Evolutionary conservation across 148 eudicot genomes (phyloP).

Genomic region (Persicaria tinctoria): DNA sequence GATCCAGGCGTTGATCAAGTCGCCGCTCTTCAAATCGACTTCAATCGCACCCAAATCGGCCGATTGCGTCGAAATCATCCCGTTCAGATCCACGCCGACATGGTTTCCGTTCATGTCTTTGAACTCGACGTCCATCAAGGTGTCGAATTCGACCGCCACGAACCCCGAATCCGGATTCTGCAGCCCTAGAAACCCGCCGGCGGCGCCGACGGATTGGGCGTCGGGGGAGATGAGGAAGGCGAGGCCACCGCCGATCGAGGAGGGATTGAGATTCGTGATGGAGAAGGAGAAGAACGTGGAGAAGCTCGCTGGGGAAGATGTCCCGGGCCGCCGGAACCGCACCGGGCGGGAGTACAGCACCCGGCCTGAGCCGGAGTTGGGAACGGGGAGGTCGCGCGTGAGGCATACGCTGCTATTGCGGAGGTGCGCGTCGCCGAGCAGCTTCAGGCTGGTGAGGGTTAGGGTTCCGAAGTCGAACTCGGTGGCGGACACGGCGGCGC

Average conservation of each 20-base stretch:
- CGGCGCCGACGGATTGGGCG: conserved; percentile 47
- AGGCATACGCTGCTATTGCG: conserved; percentile 49
- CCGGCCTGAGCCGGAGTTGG: conserved; percentile 69
- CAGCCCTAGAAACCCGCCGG: conserved; percentile 79
- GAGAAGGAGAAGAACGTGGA: conserved; percentile 63
- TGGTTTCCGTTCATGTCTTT: conserved; percentile 71
- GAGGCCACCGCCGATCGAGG: conserved; percentile 65
- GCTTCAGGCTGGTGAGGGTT: conserved; percentile 52
- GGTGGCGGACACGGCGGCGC: conserved; percentile 17
- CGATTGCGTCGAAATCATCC: conserved; percentile 47
- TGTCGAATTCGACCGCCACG: conserved; percentile 72
- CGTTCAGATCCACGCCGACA: conserved; percentile 68
- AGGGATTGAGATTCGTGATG: conserved; percentile 39
- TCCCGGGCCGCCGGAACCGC: conserved; percentile 34
- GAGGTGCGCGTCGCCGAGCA: conserved; percentile 74
- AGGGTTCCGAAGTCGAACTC: conserved; percentile 45
- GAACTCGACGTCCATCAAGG: conserved; percentile 44
- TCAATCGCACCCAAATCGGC: conserved; percentile 24
- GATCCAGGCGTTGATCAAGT: conserved; percentile 60
- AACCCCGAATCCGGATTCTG: conserved; percentile 55
- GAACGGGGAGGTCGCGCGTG: conserved; percentile 53
- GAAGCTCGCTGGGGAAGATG: conserved; percentile 35
- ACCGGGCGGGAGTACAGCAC: conserved; percentile 57
- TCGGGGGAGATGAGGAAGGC: conserved; percentile 66
- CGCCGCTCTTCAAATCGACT: conserved; percentile 60